These are phyloP conservation scores for Crassisporium funariophilum DNA, from an alignment of 768 basidiomycete species.

Conservation along the genomic window DNA sequence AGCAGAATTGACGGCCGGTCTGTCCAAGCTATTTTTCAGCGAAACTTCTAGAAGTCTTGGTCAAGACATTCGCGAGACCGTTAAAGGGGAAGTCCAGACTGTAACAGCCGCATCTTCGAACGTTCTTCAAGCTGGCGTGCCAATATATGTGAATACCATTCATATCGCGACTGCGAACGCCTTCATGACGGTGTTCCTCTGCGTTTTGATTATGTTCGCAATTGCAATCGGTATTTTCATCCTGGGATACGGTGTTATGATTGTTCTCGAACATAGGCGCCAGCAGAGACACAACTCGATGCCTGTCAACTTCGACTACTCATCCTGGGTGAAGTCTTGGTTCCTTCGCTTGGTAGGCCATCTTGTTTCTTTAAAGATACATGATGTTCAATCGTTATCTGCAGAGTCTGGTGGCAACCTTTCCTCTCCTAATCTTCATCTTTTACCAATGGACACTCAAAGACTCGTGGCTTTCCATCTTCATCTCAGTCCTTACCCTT, in stretches of 20 bases:
- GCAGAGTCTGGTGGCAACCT: constrained; percentile 62
- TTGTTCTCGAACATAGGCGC: constrained; percentile 31
- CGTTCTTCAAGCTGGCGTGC: constrained; percentile 77
- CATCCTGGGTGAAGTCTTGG: constrained; percentile 59
- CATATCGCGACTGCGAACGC: constrained; percentile 85
- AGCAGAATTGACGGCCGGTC: constrained; percentile 1
- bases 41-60: neutral
- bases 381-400: constrained; percentile 3
- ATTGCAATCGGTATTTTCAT: constrained; percentile 54
- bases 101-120: constrained; percentile 66
- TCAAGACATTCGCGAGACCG: constrained; percentile 16
- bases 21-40: constrained; percentile 1
- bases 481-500: constrained; percentile 76
- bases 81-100: constrained; percentile 55
- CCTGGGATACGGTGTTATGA: constrained; percentile 49
- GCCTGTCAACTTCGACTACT: constrained; percentile 35
- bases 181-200: constrained; percentile 87
- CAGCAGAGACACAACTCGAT: constrained; percentile 16
- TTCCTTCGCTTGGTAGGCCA: constrained; percentile 59
- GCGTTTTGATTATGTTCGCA: constrained; percentile 66
- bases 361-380: constrained; percentile 2
- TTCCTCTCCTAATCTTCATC: constrained; percentile 75
- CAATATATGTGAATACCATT: constrained; percentile 77
- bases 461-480: constrained; percentile 85
- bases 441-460: constrained; percentile 91